A percentile compares a stretch with the other conserved stretches of the same genome.
Evolutionary conservation across 352 stramenopile genomes (phyloP).

Genomic region (Phytopythium delawarense): DNA sequence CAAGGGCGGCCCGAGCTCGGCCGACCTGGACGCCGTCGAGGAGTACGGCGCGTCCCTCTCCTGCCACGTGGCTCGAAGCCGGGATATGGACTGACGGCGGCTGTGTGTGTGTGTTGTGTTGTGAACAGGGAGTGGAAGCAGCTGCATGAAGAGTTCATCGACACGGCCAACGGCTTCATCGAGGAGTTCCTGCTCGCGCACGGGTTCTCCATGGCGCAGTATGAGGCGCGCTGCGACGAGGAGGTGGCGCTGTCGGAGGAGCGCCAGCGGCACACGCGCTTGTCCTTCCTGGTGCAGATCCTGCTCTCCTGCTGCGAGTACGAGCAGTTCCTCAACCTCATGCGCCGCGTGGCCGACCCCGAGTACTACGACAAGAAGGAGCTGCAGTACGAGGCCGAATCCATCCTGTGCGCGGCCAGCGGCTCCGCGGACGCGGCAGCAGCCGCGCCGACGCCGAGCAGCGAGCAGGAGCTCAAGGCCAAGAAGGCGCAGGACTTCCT

Average conservation of each 20-base stretch:
- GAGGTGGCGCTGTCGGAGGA: constrained; percentile 66
- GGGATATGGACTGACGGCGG: neutral
- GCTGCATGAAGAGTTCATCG: constrained; percentile 66
- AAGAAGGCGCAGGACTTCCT: constrained; percentile 60
- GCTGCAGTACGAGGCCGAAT: constrained; percentile 62
- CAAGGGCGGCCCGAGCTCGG: constrained; percentile 51
- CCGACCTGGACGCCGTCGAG: constrained; percentile 61
- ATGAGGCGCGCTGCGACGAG: constrained; percentile 61
- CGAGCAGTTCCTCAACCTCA: constrained; percentile 84
- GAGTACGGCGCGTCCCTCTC: neutral
- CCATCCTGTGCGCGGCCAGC: constrained; percentile 52
- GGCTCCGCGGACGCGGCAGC: constrained; percentile 14
- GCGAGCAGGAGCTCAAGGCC: constrained; percentile 21
- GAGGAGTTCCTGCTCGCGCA: constrained; percentile 52
- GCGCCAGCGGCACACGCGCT: constrained; percentile 66
- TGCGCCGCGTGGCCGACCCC: constrained; percentile 68
- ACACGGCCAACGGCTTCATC: constrained; percentile 61
- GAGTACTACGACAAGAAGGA: constrained; percentile 84
- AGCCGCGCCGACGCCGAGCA: neutral
- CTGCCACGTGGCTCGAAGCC: too few species aligned
- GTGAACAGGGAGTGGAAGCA: constrained; percentile 49
- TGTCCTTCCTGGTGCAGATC: constrained; percentile 83
- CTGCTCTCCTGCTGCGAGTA: constrained; percentile 75
- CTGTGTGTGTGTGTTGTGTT: neutral
- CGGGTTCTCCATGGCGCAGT: constrained; percentile 76